Percentiles rank a stretch among this genome's conserved stretches.
Conservation (phyloP, 2,329 filamentous ascomycete genomes). For the Sclerotinia glacialis region DNA sequence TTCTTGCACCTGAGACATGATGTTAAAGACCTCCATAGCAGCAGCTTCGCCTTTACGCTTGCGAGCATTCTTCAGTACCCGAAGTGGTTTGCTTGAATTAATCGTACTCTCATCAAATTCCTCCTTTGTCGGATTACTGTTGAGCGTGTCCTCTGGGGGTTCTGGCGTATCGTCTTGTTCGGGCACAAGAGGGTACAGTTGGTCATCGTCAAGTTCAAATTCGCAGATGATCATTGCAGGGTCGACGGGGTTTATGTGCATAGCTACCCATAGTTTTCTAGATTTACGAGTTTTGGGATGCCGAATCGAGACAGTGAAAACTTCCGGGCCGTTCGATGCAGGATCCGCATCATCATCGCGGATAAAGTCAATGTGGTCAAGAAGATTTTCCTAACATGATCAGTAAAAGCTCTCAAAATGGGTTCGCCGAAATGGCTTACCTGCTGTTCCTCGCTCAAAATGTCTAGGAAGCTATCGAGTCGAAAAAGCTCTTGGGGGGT, state of each 20-base stretch:
- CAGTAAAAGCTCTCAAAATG: background rate
- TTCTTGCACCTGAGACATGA: constrained; percentile 88
- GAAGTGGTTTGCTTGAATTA: constrained; percentile 71
- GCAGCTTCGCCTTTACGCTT: constrained; percentile 64
- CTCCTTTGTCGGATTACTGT: constrained; percentile 68
- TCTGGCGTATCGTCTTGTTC: constrained; percentile 58
- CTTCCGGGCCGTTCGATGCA: constrained; percentile 73
- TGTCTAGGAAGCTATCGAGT: constrained; percentile 74
- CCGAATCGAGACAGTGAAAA: constrained; percentile 74
- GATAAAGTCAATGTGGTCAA: constrained; percentile 87
- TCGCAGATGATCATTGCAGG: constrained; percentile 78
- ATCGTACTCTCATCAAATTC: constrained; percentile 75
- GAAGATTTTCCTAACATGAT: constrained; percentile 68
- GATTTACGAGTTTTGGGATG: constrained; percentile 45
- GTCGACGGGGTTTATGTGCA: constrained; percentile 69
- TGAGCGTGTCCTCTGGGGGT: constrained; percentile 69
- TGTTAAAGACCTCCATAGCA: constrained; percentile 87
- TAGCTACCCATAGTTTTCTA: constrained; percentile 80
- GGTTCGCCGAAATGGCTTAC: background rate
- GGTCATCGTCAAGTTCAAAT: constrained; percentile 81
- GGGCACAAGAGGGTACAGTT: constrained; percentile 64
- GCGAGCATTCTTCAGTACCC: constrained; percentile 70
- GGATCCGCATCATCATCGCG: constrained; percentile 78
- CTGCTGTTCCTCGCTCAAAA: constrained; percentile 41
- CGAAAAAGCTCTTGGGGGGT: constrained; percentile 72